Percentiles rank a stretch among this genome's conserved stretches.
Evolutionary conservation across 345 rosid species (phyloP).

Genomic region (Arabis alpina): DNA sequence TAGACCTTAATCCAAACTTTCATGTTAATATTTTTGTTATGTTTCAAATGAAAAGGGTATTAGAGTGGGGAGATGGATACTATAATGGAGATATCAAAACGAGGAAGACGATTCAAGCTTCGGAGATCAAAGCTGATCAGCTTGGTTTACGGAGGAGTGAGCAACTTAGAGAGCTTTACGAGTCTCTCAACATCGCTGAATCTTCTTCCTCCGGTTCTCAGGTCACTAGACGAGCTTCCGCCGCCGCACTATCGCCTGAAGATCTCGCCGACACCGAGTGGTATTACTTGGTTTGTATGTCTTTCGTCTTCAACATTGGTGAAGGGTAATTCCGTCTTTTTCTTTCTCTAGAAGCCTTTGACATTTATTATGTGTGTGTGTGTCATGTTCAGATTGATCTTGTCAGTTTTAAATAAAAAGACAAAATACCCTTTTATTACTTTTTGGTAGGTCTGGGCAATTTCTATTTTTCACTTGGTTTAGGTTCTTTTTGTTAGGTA

Average conservation of each 20-base stretch:
- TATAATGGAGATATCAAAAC: slow-evolving; percentile 98
- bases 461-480: no score
- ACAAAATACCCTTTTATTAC: slow-evolving; percentile 27
- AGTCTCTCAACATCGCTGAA: slow-evolving; percentile 63
- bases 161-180: slow-evolving; percentile 77
- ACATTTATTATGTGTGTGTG: slow-evolving; percentile 32
- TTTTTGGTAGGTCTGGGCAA: slow-evolving; percentile 11
- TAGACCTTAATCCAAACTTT: no score
- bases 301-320: slow-evolving; percentile 77
- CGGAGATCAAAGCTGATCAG: slow-evolving; percentile 64
- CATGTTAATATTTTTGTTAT: background rate
- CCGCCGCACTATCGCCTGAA: slow-evolving; percentile 80
- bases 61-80: slow-evolving; percentile 92
- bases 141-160: slow-evolving; percentile 80
- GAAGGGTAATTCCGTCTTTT: slow-evolving; percentile 69
- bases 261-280: slow-evolving; percentile 96
- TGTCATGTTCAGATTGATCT: slow-evolving; percentile 26
- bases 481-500: no score
- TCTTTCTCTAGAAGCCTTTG: background rate
- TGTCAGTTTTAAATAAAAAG: slow-evolving; percentile 20
- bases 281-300: slow-evolving; percentile 98
- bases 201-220: slow-evolving; percentile 47
- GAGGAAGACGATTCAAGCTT: slow-evolving; percentile 76
- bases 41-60: slow-evolving; percentile 47
- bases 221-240: slow-evolving; percentile 65